Conservation (phyloP, 2,329 filamentous ascomycete species). For the Aspergillaceae sp. region DNA sequence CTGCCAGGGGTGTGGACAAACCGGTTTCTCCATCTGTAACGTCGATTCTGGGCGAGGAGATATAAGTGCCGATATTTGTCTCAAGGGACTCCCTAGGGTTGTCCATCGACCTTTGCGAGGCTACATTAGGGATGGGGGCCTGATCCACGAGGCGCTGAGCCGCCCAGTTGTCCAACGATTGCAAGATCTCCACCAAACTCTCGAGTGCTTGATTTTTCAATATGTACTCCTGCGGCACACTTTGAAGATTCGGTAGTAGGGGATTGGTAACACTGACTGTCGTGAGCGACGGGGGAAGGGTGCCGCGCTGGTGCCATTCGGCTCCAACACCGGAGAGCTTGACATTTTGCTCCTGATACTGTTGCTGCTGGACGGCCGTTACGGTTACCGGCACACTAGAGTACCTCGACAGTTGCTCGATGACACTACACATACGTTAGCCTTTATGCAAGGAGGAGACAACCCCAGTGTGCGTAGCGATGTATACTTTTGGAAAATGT, state of each 20-base stretch:
- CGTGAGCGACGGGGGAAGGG: slow-evolving; percentile 76
- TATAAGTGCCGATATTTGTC: slow-evolving; percentile 44
- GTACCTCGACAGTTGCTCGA: slow-evolving; percentile 86
- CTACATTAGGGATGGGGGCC: slow-evolving; percentile 42
- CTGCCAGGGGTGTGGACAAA: slow-evolving; percentile 55
- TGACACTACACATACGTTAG: slow-evolving; percentile 47
- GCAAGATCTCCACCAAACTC: slow-evolving; percentile 75
- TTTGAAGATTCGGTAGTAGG: slow-evolving; percentile 42
- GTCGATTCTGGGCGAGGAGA: slow-evolving; percentile 53
- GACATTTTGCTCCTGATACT: slow-evolving; percentile 70
- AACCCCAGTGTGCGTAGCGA: background rate
- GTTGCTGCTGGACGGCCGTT: slow-evolving; percentile 68
- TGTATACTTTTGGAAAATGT: slow-evolving; percentile 71
- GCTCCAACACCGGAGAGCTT: slow-evolving; percentile 50
- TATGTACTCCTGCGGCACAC: slow-evolving; percentile 79
- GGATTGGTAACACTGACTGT: slow-evolving; percentile 60
- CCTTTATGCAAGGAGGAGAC: background rate
- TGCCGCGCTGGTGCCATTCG: slow-evolving; percentile 83
- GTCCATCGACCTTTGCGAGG: slow-evolving; percentile 47
- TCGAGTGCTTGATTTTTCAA: slow-evolving; percentile 86
- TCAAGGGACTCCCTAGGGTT: slow-evolving; percentile 69
- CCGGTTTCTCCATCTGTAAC: slow-evolving; percentile 45
- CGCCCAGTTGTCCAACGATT: slow-evolving; percentile 90
- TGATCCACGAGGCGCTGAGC: slow-evolving; percentile 54
- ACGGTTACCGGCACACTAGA: slow-evolving; percentile 70